These are phyloP conservation scores for Boletus rubescentipes DNA, from an alignment of 768 basidiomycete genomes.

Conservation along the genomic window DNA sequence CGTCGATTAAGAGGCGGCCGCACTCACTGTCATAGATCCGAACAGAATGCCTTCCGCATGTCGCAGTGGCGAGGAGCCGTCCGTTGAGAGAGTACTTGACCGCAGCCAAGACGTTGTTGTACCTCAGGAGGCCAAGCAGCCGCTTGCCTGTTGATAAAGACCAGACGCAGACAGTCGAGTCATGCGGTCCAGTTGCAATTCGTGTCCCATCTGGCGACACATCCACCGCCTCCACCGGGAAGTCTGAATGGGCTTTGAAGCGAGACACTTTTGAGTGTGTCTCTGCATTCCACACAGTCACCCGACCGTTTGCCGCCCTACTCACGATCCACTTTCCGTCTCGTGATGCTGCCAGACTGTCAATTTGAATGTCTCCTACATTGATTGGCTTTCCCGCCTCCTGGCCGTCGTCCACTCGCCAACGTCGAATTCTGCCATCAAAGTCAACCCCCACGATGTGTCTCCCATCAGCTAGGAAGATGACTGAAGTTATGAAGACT, in stretches of 20 bases:
- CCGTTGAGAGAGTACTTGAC: conserved; percentile 14
- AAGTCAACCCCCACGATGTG: conserved; percentile 1
- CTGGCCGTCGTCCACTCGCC: background rate
- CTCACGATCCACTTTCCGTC: conserved; percentile 11
- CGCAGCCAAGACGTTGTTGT: background rate
- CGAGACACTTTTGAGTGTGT: background rate
- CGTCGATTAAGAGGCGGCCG: background rate
- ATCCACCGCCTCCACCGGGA: conserved; percentile 2
- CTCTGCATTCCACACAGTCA: conserved; percentile 4
- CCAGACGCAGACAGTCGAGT: conserved; percentile 7
- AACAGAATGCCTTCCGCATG: background rate
- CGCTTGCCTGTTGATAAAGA: background rate
- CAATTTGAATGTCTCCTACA: background rate
- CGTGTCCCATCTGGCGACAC: conserved; percentile 12
- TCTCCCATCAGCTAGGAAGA: conserved; percentile 1
- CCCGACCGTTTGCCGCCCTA: background rate
- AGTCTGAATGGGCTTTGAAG: background rate
- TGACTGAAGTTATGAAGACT: background rate
- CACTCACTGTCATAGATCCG: conserved; percentile 5
- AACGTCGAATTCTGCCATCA: background rate
- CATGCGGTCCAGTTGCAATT: conserved; percentile 9
- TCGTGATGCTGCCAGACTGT: background rate
- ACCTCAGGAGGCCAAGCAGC: conserved; percentile 1
- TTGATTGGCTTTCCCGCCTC: background rate
- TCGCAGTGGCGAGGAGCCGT: conserved; percentile 6